phyloP scores from a whole-genome alignment of 768 basidiomycete species.

The Tylopilus subfusipes region DNA sequence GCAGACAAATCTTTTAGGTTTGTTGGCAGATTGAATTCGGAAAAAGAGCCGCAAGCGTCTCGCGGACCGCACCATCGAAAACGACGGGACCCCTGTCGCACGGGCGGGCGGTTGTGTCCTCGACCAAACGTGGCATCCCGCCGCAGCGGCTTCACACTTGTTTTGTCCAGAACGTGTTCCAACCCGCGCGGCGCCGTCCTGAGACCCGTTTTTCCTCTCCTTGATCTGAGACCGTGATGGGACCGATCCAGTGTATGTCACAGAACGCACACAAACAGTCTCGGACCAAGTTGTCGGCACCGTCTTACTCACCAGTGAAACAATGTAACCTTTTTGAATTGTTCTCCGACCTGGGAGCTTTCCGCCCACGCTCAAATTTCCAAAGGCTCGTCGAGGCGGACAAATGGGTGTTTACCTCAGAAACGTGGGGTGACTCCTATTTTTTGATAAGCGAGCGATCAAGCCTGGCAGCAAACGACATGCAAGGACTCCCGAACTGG shows the following conservation, averaged over 20 bases:
- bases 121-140: too few species aligned
- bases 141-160: not conserved
- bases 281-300: not conserved
- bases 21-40: too few species aligned
- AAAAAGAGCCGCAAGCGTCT: too few species aligned
- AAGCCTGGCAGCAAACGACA: not conserved
- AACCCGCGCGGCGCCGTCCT: not conserved
- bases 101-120: too few species aligned
- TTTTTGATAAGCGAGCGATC: not conserved
- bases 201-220: not conserved
- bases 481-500: not conserved
- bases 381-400: not conserved
- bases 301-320: not conserved
- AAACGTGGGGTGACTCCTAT: not conserved
- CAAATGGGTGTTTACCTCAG: not conserved
- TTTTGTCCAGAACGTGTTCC: not conserved
- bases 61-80: too few species aligned
- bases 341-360: not conserved
- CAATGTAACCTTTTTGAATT: not conserved
- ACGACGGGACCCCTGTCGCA: too few species aligned
- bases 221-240: constrained; percentile 4
- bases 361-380: not conserved
- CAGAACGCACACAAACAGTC: not conserved
- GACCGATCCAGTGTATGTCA: too few species aligned
- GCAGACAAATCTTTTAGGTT: too few species aligned